phyloP scores from a whole-genome alignment of 225 moss, liverwort and hornwort genomes.

The Asterella californica region DNA sequence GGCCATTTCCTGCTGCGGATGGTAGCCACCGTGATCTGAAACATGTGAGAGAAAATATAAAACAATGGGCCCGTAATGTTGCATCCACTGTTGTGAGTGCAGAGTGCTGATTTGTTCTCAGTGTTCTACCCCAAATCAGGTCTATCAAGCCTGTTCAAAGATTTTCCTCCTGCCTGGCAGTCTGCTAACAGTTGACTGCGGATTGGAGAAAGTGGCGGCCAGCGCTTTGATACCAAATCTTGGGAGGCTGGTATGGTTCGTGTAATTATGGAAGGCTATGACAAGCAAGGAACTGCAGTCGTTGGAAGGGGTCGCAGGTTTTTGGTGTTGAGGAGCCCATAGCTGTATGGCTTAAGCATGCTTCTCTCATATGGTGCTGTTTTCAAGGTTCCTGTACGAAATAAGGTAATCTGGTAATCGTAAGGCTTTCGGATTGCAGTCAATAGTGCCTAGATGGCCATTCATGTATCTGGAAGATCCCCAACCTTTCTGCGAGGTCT shows the following conservation, averaged over 20 bases:
- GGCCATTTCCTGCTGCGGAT: constrained; percentile 23
- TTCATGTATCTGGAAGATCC: neutral
- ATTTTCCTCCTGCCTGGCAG: neutral
- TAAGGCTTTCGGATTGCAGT: constrained; percentile 1
- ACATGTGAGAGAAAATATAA: constrained; percentile 36
- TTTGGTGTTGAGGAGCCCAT: neutral
- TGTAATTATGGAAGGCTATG: constrained; percentile 8
- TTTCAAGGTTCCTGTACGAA: neutral
- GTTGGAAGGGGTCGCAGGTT: neutral
- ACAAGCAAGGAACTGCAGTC: neutral
- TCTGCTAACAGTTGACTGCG: neutral
- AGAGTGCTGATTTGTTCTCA: constrained; percentile 25
- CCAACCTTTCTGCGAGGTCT: neutral
- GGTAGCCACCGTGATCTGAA: constrained; percentile 23
- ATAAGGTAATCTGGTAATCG: neutral
- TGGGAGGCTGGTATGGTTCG: neutral
- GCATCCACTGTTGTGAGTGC: constrained; percentile 34
- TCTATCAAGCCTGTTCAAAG: neutral
- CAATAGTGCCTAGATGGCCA: neutral
- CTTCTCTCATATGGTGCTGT: neutral
- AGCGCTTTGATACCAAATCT: neutral
- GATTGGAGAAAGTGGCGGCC: neutral
- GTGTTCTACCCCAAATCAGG: neutral
- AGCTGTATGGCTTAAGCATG: neutral
- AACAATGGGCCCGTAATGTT: constrained; percentile 39